Evolutionary conservation across 2,329 filamentous ascomycete genomes (phyloP), one percentile per base, ranked within the genome.

Genomic region (Aspergillus caelatus): DNA sequence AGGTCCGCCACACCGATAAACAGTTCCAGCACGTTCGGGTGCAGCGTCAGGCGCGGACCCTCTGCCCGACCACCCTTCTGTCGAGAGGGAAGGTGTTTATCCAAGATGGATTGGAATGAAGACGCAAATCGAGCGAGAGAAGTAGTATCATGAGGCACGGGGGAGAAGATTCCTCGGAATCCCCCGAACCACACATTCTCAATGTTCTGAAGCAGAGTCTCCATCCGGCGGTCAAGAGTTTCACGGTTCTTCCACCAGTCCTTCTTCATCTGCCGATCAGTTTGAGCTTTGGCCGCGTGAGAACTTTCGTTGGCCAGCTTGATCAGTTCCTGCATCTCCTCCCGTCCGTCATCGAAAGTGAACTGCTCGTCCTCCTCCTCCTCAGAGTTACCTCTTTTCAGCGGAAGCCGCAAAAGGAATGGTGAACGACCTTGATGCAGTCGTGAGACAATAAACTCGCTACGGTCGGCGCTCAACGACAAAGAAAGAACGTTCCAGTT

Each of bases 121-220:
- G 86, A 88, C 39, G 93, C 88, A 74, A 99, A 98, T 34, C 87
- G 87, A 6, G 87, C 85, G 36, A 98, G 80, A 12, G 92, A 81
- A 30, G 89, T 84, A 1, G 86, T 80, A 23, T 90, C 84, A 43
- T 85, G 84, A 56, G 82, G 78, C 59, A 91, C 86, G 60, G 92
- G 90, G 1, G 93, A 94, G 73, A 99, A 94, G n/a, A 99, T 90
- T 19, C 94, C 94, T 62, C 89, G 90, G 84, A 99, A 99, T 0
- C 95, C 95, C 56, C 94, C 94, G 6, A 99, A 86, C 95, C 95
- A 99, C 26, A 95, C 89, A 65, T 91, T 90, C 77, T 99, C 94
- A 45, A 99, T 91, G 64, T 93, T 96, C 60, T 89, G 84, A 1
- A 99, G 83, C 11, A 99, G 85, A 57, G 91, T 89, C 65, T 88